Evolutionary conservation across 768 basidiomycete genomes (phyloP), one percentile per base, ranked within the genome.

Genomic region (Inosperma sp.): DNA sequence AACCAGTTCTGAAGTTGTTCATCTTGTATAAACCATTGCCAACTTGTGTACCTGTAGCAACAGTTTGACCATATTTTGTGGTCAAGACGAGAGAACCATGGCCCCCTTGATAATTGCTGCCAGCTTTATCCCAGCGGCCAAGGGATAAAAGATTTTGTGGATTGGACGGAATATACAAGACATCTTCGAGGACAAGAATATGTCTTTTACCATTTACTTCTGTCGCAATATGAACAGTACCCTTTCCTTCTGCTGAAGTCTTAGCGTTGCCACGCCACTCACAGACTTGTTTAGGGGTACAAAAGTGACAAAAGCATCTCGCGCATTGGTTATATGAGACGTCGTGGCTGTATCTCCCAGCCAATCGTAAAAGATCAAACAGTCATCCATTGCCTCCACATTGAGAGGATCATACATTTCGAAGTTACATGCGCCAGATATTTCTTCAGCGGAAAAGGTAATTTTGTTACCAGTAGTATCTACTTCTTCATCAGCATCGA

Each of bases 291-390:
- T 4, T 21, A 56, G 17, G 4, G 41, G 31, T 14, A 40, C 10
- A 30, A 41, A 56, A 14, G 5, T 47, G 3, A 17, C 40, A 27
- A 52, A 55, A 8, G 41, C 36, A 13, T 39, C 44, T 26, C 31
- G 3, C 13, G 5, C 9, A 31, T 55, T 51, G 7, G 42, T 29
- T 25, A 55, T 23, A 25, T 52, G 54, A 3, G 43, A 55, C 3
- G 54, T 55, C 1, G 49, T 55, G 16, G 50, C 51, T 22, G 13
- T 41, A 31, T 55, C 54, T 1, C 19, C 45, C 3, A 55, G 14
- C 54, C 54, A 55, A 25, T 41, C 23, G 26, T 25, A 41, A 41
- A 25, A 23, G n/a, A n/a, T n/a, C 39, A 25, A 41, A 22, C 5
- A 5, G 8, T 25, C 13, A 16, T 41, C n/a, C 13, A 23, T 25